Conservation (phyloP, 257 asterid genomes). For the Fraxinus quadrangulata region DNA sequence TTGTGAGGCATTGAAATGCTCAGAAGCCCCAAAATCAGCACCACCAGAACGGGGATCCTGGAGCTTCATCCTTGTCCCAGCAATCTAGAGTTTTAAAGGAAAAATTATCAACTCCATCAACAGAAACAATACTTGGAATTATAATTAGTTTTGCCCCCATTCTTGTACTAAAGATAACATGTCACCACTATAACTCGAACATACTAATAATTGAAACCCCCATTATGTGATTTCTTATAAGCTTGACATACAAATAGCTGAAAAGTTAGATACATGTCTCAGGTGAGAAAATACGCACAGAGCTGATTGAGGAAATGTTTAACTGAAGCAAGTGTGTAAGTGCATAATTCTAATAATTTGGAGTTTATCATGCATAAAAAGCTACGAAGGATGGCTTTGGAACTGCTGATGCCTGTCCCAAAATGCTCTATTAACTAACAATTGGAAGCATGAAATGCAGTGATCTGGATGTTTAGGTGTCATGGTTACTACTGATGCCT, state of each 20-base stretch:
- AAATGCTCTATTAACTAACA: background rate
- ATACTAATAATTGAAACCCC: background rate
- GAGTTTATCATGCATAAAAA: background rate
- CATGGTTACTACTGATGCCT: background rate
- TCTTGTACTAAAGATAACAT: background rate
- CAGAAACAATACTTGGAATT: background rate
- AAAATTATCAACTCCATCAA: background rate
- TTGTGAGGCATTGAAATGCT: slow-evolving; percentile 44
- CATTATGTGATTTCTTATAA: background rate
- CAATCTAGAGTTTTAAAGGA: slow-evolving; percentile 39
- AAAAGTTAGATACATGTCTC: background rate
- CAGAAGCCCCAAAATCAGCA: slow-evolving; percentile 40
- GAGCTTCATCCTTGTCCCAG: slow-evolving; percentile 42
- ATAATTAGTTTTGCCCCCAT: background rate
- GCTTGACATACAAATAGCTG: background rate
- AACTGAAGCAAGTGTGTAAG: background rate
- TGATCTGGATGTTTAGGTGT: background rate
- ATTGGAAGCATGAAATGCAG: background rate
- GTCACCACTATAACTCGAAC: background rate
- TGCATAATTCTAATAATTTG: background rate
- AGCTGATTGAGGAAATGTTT: background rate
- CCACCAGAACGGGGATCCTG: slow-evolving; percentile 45
- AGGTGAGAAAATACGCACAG: background rate
- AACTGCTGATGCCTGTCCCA: background rate
- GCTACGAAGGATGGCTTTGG: background rate